Evolutionary conservation across 371 early-diverging fungal genomes (phyloP).

Genomic region (Mortierella sp.): DNA sequence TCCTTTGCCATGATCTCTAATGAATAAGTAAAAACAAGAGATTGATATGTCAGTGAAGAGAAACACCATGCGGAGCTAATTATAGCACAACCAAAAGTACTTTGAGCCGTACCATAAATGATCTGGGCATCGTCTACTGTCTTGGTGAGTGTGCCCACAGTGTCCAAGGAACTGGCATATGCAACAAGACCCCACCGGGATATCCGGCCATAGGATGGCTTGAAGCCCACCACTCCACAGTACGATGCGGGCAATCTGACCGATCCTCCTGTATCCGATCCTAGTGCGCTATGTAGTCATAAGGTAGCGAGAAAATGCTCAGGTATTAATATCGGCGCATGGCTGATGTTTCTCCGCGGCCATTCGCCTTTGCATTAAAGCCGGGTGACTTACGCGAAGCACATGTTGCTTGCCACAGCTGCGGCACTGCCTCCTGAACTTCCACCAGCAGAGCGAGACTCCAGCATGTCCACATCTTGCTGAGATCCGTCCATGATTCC

Average conservation of each 20-base stretch:
- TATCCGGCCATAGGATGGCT: slow-evolving; percentile 91
- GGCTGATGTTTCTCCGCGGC: background rate
- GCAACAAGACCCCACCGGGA: slow-evolving; percentile 91
- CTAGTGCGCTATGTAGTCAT: slow-evolving; percentile 71
- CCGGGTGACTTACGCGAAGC: slow-evolving; percentile 82
- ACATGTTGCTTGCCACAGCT: slow-evolving; percentile 87
- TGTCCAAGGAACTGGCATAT: slow-evolving; percentile 92
- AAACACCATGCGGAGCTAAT: background rate
- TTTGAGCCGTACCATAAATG: slow-evolving; percentile 64
- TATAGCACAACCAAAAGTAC: background rate
- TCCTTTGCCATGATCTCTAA: slow-evolving; percentile 69
- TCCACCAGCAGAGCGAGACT: slow-evolving; percentile 82
- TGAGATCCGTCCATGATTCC: slow-evolving; percentile 15
- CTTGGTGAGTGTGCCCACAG: slow-evolving; percentile 84
- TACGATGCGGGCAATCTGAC: slow-evolving; percentile 94
- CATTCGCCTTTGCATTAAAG: no score
- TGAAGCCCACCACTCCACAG: slow-evolving; percentile 94
- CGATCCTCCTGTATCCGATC: slow-evolving; percentile 97
- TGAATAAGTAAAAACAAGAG: background rate
- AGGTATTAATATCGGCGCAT: background rate
- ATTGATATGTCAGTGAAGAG: background rate
- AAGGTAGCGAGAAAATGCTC: background rate
- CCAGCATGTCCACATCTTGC: slow-evolving; percentile 11
- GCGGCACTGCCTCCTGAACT: slow-evolving; percentile 96
- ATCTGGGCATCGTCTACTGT: slow-evolving; percentile 67